Base-by-base conservation (phyloP, 2,329 filamentous ascomycete species). In the Ceratocystis variospora region DNA sequence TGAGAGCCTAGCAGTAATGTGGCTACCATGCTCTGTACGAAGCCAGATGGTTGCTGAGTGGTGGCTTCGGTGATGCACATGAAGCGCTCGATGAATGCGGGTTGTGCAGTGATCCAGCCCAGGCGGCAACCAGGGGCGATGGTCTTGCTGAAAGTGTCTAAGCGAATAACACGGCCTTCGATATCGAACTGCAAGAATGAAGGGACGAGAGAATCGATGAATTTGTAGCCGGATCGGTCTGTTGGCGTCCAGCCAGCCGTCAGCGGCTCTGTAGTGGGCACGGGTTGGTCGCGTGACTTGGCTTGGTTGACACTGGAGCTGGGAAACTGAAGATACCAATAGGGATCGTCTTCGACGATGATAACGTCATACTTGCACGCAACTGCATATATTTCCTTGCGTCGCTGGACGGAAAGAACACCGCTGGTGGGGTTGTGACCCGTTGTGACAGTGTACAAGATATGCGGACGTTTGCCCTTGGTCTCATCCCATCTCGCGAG, bases 141-240 rank as follows among this genome's bases (percentile, higher is more conserved):
- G 0, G 90, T 95, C 77, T 97, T 96, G 72, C 89, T 94, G 75
- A 96, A 96, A 0, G 92, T 96, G 74, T 96, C 93, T 2, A 96
- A 81, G 61, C 92, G 87, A 67, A 96, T 81, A 53, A 96, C 92
- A 45, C 93, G 87, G 67, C 93, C 93, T 71, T 96, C 88, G 22
- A 83, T 82, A 73, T 96, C 93, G 66, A 96, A 74, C 69, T 81
- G 87, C 55, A 96, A 78, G 74, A 89, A 96, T 0, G 89, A 94
- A 0, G 90, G 91, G 2, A 87, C 84, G 10, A 96, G 82, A 1
- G 87, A 89, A 76, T 96, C 90, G 66, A 96, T 78, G 76, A 92
- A 96, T 0, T 81, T 77, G 71, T 85, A 93, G 8, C 90, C 90
- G 0, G 85, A 79, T 2, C 78, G 74, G 64, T 76, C 77, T 25